Evolutionary conservation across 805 yeast genomes (phyloP).

Genomic region (Candida xiaguanensis): DNA sequence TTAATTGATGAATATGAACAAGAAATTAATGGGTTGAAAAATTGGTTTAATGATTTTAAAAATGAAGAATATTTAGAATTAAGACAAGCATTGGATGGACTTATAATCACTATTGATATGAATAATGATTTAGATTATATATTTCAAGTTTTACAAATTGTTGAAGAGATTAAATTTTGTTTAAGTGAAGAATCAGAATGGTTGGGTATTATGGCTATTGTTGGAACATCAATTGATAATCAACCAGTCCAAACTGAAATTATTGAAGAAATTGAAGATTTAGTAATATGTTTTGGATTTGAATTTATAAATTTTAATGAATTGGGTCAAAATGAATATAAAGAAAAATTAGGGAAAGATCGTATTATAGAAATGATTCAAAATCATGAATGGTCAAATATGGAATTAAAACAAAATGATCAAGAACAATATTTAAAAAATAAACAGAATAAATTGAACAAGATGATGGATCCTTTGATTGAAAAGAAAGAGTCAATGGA

Average conservation of each 20-base stretch:
- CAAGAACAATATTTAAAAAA: slow-evolving; percentile 16
- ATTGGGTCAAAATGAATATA: slow-evolving; percentile 36
- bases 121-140: slow-evolving; percentile 18
- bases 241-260: slow-evolving; percentile 5
- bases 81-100: slow-evolving; percentile 44
- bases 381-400: slow-evolving; percentile 44
- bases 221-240: slow-evolving; percentile 19
- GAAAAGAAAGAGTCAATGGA: slow-evolving; percentile 17
- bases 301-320: slow-evolving; percentile 38
- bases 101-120: slow-evolving; percentile 38
- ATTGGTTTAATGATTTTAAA: slow-evolving; percentile 40
- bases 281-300: slow-evolving; percentile 33
- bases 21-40: slow-evolving; percentile 17
- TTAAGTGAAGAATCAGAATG: slow-evolving; percentile 15
- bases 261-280: slow-evolving; percentile 34
- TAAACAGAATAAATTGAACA: slow-evolving; percentile 18
- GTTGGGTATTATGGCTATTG: slow-evolving; percentile 33
- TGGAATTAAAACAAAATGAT: slow-evolving; percentile 11
- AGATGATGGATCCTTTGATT: slow-evolving; percentile 27
- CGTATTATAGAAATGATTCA: slow-evolving; percentile 46
- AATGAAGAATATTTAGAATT: slow-evolving; percentile 37
- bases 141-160: slow-evolving; percentile 15
- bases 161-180: slow-evolving; percentile 11
- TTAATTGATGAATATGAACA: slow-evolving; percentile 32
- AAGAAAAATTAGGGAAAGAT: slow-evolving; percentile 40